phyloP scores from a whole-genome alignment of 2,329 filamentous ascomycete species.

The Myriosclerotinia scirpicola region DNA sequence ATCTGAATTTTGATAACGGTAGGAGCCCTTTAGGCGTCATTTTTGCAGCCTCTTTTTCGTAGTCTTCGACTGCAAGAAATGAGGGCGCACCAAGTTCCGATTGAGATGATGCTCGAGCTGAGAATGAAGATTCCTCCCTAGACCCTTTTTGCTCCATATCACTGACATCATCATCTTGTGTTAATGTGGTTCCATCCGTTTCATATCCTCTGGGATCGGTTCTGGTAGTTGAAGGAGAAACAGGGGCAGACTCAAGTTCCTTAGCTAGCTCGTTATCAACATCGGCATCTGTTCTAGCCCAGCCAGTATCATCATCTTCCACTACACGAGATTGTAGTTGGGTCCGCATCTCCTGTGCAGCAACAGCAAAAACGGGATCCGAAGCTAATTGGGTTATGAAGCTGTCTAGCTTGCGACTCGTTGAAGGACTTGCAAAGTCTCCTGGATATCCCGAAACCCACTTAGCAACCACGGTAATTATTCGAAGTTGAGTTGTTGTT shows the following conservation, averaged over 20 bases:
- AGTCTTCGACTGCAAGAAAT: conserved; percentile 71
- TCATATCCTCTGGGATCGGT: conserved; percentile 24
- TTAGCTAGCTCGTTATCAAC: conserved; percentile 35
- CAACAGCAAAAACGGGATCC: conserved; percentile 79
- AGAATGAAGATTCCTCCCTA: conserved; percentile 31
- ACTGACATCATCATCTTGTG: conserved; percentile 28
- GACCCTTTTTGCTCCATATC: conserved; percentile 35
- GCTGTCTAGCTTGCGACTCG: conserved; percentile 67
- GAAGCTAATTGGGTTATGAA: conserved; percentile 75
- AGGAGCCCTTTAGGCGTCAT: conserved; percentile 69
- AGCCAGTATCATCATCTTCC: conserved; percentile 89
- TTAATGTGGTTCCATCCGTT: conserved; percentile 9
- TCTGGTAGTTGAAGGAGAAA: conserved; percentile 30
- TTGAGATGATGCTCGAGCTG: conserved; percentile 32
- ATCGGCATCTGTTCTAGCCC: conserved; percentile 79
- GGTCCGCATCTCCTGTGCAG: conserved; percentile 80
- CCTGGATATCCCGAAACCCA: conserved; percentile 91
- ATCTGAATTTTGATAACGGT: conserved; percentile 79
- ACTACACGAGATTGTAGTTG: conserved; percentile 69
- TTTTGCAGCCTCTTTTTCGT: conserved; percentile 72
- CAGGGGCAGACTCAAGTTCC: conserved; percentile 29
- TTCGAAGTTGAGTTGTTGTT: conserved; percentile 77
- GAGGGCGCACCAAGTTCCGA: conserved; percentile 36
- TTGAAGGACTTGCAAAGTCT: conserved; percentile 81
- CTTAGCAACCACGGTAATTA: conserved; percentile 79